A percentile compares a stretch with the other conserved stretches of the same genome.
These are phyloP conservation scores for Blastobotrys parvus DNA, from an alignment of 805 yeast species.

Conservation along the genomic window DNA sequence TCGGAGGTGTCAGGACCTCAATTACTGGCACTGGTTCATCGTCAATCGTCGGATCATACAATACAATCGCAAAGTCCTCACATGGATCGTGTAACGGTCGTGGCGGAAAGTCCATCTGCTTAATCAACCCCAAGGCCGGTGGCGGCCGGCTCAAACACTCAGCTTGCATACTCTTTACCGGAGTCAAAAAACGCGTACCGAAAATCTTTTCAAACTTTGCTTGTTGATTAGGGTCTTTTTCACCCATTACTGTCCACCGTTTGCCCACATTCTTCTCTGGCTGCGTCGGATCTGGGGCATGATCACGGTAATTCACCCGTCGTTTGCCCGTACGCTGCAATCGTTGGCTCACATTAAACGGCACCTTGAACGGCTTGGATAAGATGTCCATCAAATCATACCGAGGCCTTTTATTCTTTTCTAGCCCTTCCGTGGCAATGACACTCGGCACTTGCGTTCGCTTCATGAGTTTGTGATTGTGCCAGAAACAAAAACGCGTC, in stretches of 20 bases:
- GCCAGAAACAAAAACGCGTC: not conserved
- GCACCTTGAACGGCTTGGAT: conserved; percentile 4
- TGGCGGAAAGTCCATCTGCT: conserved; percentile 60
- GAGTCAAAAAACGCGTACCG: conserved; percentile 9
- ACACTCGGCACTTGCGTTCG: not conserved
- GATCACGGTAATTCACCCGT: conserved; percentile 3
- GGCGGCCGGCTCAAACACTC: conserved; percentile 36
- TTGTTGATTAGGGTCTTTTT: conserved; percentile 1
- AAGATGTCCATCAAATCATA: not conserved
- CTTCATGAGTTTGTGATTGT: not conserved
- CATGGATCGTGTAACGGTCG: conserved; percentile 92
- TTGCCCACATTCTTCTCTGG: not conserved
- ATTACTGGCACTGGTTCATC: conserved; percentile 20
- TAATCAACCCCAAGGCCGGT: conserved; percentile 77
- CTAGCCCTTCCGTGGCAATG: not conserved
- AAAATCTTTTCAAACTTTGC: not conserved
- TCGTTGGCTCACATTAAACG: not conserved
- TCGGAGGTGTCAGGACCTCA: conserved; percentile 10
- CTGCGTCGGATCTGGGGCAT: not conserved
- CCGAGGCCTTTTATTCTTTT: not conserved
- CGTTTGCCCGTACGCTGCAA: not conserved
- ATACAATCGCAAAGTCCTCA: conserved; percentile 86
- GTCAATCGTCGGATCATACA: conserved; percentile 93
- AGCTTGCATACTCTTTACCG: conserved; percentile 13
- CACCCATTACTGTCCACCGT: not conserved